Base-by-base conservation (phyloP, 768 basidiomycete species). In the Tylopilus plumbeoviolaceoides region DNA sequence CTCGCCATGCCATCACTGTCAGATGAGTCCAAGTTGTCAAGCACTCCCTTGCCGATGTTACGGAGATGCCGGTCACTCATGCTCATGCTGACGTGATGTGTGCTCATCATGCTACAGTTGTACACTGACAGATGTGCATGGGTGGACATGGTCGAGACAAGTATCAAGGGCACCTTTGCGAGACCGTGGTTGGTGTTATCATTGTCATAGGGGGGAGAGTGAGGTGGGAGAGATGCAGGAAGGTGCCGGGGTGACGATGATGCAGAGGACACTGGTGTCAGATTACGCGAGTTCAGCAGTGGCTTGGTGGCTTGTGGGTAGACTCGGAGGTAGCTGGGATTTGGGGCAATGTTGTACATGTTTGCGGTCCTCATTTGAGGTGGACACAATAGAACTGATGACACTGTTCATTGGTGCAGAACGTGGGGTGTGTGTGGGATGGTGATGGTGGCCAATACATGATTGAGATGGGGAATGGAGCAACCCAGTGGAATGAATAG, bases 11-110 rank as follows among this genome's bases (percentile, higher is more conserved):
- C 47, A 9, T 71, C 77, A 4, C 53, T 45, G 12, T 71, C 77
- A 1, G 78, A 79, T 1, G 87, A 87, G 69, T 89, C 88, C 0
- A 87, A 89, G 61, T 89, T 87, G 53, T 87, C 85, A 4, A 91
- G 68, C 1, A 84, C 86, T 25, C 89, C 87, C 61, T 90, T 89
- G 5, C 89, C 89, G 11, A 85, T 80, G 59, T 89, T 82, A 2
- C 80, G 73, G 30, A 81, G 69, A 53, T 79, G 87, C 48, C 66
- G 67, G 48, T 76, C 73, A 55, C 73, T 74, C 12, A 51, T 63
- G 40, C 66, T 72, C 4, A 65, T 63, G 43, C 59, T 71, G 31
- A 73, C 72, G 47, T 66, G 70, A 28, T 61, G 64, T 0, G 58
- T 46, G 20, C 57, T 64, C 21, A 50, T 25, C 4, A 77, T 69